phyloP scores from a whole-genome alignment of 2,329 filamentous ascomycete genomes.

The Grosmannia penicillata region DNA sequence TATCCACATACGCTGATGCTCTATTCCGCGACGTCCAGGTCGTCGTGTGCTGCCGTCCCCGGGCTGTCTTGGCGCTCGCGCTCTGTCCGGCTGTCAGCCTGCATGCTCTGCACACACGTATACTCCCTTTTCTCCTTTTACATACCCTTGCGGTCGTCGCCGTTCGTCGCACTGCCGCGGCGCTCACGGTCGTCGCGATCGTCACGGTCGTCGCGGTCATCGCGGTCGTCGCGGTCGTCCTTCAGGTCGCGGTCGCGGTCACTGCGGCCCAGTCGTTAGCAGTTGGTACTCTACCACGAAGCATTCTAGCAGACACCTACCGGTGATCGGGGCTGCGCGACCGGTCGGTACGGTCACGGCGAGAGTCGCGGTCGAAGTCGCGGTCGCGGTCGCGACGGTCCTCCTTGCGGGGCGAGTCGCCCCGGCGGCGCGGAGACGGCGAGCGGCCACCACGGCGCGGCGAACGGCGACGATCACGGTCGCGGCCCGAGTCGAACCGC shows the following conservation, averaged over 20 bases:
- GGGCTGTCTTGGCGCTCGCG: slow-evolving; percentile 46
- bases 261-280: slow-evolving; percentile 11
- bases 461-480: slow-evolving; percentile 52
- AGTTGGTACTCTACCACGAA: neutral
- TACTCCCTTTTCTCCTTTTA: too few relatives aligned
- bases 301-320: slow-evolving; percentile 20
- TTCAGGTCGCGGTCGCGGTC: slow-evolving; percentile 28
- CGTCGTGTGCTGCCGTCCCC: slow-evolving; percentile 73
- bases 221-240: slow-evolving; percentile 39
- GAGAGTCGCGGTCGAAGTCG: slow-evolving; percentile 53
- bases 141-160: slow-evolving; percentile 80
- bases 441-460: slow-evolving; percentile 53
- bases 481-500: slow-evolving; percentile 89
- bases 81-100: neutral
- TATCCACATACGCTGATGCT: neutral
- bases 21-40: slow-evolving; percentile 85
- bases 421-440: slow-evolving; percentile 65
- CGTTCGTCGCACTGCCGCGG: slow-evolving; percentile 65
- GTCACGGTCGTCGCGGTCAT: slow-evolving; percentile 60
- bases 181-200: slow-evolving; percentile 56
- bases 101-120: slow-evolving; percentile 8
- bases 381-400: slow-evolving; percentile 69
- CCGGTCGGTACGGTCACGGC: slow-evolving; percentile 58
- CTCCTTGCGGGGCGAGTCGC: slow-evolving; percentile 80
- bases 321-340: slow-evolving; percentile 55